These are phyloP conservation scores for Castanea crenata DNA, from an alignment of 306 rosid genomes.

Conservation along the genomic window DNA sequence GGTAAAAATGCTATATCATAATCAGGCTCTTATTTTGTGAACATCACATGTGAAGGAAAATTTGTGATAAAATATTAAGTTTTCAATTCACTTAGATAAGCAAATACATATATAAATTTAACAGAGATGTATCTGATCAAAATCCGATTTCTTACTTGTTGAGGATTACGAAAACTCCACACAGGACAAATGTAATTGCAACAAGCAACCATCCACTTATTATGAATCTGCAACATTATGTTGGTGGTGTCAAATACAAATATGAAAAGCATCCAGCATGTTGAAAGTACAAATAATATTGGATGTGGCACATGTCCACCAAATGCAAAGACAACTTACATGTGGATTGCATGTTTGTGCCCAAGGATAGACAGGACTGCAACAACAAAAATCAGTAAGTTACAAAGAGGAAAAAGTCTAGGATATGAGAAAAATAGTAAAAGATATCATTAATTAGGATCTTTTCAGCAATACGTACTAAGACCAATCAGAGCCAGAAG, in stretches of 20 bases:
- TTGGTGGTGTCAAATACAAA: constrained; percentile 23
- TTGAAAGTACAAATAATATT: neutral
- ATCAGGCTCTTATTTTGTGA: constrained; percentile 1
- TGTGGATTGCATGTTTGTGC: constrained; percentile 79
- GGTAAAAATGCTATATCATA: neutral
- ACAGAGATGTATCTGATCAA: neutral
- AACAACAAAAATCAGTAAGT: constrained; percentile 32
- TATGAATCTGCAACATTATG: constrained; percentile 69
- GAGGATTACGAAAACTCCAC: constrained; percentile 84
- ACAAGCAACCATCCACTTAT: constrained; percentile 93
- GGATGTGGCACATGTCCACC: neutral
- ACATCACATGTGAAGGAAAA: neutral
- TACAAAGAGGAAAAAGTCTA: constrained; percentile 3
- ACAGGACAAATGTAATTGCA: constrained; percentile 78
- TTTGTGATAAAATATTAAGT: neutral
- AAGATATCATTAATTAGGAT: constrained; percentile 1
- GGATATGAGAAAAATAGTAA: neutral
- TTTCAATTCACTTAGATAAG: neutral
- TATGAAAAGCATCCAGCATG: neutral
- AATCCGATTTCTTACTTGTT: constrained; percentile 60
- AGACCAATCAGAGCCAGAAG: constrained; percentile 78
- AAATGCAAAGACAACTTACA: constrained; percentile 52
- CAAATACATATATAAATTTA: neutral
- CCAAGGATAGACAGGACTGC: constrained; percentile 80
- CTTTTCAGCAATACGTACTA: constrained; percentile 43